phyloP scores from a whole-genome alignment of 805 yeast genomes.

The Saturnispora galanensis region DNA sequence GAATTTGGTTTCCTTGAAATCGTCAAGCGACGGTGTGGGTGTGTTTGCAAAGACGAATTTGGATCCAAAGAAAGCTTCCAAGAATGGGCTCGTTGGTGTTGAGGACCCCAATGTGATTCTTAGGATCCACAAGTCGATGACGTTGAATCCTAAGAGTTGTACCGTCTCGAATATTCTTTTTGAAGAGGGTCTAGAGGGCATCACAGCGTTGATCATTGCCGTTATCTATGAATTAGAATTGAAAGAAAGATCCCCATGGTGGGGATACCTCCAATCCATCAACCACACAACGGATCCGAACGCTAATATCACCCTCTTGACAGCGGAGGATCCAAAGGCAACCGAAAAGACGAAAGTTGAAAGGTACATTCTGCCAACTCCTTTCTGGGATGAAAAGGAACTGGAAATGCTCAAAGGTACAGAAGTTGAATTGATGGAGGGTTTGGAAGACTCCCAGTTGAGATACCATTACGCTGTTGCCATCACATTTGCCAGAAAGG shows the following conservation, averaged over 20 bases:
- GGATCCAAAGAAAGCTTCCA: constrained; percentile 20
- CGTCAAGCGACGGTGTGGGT: constrained; percentile 48
- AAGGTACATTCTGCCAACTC: constrained; percentile 42
- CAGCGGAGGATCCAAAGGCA: constrained; percentile 1
- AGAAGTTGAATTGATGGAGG: constrained; percentile 51
- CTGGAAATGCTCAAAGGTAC: constrained; percentile 46
- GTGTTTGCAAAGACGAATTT: constrained; percentile 43
- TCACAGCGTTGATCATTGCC: constrained; percentile 56
- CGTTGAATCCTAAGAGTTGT: constrained; percentile 51
- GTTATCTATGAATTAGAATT: constrained; percentile 60
- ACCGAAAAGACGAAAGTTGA: constrained; percentile 19
- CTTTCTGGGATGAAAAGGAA: constrained; percentile 51
- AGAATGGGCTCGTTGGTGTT: constrained; percentile 8
- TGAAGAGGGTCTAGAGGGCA: constrained; percentile 54
- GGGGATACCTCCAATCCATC: constrained; percentile 48
- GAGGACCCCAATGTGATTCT: constrained; percentile 29
- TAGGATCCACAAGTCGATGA: constrained; percentile 50
- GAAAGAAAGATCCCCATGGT: constrained; percentile 74
- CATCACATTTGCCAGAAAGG: constrained; percentile 31
- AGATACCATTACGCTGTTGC: constrained; percentile 31
- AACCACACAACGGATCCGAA: constrained; percentile 15
- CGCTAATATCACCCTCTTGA: constrained; percentile 2
- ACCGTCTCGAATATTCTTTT: constrained; percentile 54
- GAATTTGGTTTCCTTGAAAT: constrained; percentile 33
- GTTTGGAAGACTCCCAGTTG: constrained; percentile 40